Evolutionary conservation across 2,329 filamentous ascomycete species (phyloP).

Genomic region (Sporothrix inflata): DNA sequence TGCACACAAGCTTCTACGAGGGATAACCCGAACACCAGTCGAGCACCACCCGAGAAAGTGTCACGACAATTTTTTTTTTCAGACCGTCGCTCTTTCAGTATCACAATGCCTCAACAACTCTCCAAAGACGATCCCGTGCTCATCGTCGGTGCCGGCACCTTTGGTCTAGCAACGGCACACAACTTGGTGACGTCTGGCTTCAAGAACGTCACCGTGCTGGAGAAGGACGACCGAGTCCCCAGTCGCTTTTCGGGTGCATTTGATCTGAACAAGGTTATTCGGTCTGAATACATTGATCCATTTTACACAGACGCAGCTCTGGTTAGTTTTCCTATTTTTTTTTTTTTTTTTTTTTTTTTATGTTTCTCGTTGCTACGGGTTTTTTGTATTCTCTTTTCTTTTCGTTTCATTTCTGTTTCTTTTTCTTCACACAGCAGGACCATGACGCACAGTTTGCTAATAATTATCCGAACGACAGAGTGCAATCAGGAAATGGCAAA

Average conservation of each 20-base stretch:
- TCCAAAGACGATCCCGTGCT: slow-evolving; percentile 28
- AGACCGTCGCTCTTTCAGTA: not conserved
- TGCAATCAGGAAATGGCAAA: slow-evolving; percentile 23
- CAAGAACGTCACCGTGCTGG: slow-evolving; percentile 52
- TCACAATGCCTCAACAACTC: not conserved
- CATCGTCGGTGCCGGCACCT: slow-evolving; percentile 42
- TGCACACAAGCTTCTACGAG: too few species aligned
- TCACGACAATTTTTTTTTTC: not conserved
- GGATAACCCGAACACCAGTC: too few species aligned
- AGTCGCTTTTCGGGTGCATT: slow-evolving; percentile 58
- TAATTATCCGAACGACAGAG: too few species aligned
- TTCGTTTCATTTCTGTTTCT: too few species aligned
- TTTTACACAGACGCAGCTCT: slow-evolving; percentile 60
- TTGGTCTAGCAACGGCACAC: slow-evolving; percentile 54
- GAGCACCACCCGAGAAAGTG: too few species aligned
- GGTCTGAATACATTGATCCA: slow-evolving; percentile 60
- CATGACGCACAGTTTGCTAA: too few species aligned
- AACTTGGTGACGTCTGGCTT: slow-evolving; percentile 50
- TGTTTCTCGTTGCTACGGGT: too few species aligned
- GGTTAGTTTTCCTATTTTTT: too few species aligned
- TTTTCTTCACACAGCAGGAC: too few species aligned
- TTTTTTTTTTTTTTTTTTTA: too few species aligned
- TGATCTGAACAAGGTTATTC: slow-evolving; percentile 65
- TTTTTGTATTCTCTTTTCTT: too few species aligned
- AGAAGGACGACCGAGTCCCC: slow-evolving; percentile 46